Evolutionary conservation across 2,329 filamentous ascomycete genomes (phyloP), one percentile per base, ranked within the genome.

Genomic region (Penicillium sp.): DNA sequence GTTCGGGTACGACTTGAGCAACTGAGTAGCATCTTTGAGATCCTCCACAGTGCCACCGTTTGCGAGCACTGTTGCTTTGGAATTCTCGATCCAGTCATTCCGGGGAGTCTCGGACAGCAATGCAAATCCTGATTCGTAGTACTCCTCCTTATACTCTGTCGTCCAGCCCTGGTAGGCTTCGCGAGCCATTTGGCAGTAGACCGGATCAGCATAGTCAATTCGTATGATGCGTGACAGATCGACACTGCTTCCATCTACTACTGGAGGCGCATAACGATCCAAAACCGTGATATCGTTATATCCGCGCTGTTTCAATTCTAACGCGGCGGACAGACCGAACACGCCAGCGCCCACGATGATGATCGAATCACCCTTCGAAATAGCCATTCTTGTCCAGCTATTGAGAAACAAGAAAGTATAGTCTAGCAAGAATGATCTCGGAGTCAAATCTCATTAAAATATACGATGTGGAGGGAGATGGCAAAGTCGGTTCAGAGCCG

Each of bases 191-290:
- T 80, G 75, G 4, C 90, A 85, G 75, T 96, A 96, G 21, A 87
- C 82, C 0, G 84, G 78, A 67, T 93, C 87, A 1, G 89, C 86
- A 72, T 96, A 96, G 79, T 96, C 92, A 39, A 86, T 80, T 39
- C 84, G 78, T 55, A 86, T 80, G 59, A 86, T 85, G 48, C 83
- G 81, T n/a, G 81, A 84, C 35, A 79, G 78, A 65, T 86, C 83
- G 55, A 85, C 78, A 57, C 79, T 82, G 45, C 80, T 80, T 48
- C 78, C 81, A 68, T 85, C 82, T 7, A 79, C 77, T 19, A 80
- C 78, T 7, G 83, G 83, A 50, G 84, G 82, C 2, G 78, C 69
- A 51, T 78, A 77, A n/a, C 81, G 77, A 62, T 86, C 84, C 55
- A 86, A 69, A 29, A 86, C 73, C 3, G 81, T 85, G 62, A 86